A percentile compares a stretch with the other conserved stretches of the same genome.
Conservation (phyloP, 2,329 filamentous ascomycete genomes). For the Aspergillus sp. region DNA sequence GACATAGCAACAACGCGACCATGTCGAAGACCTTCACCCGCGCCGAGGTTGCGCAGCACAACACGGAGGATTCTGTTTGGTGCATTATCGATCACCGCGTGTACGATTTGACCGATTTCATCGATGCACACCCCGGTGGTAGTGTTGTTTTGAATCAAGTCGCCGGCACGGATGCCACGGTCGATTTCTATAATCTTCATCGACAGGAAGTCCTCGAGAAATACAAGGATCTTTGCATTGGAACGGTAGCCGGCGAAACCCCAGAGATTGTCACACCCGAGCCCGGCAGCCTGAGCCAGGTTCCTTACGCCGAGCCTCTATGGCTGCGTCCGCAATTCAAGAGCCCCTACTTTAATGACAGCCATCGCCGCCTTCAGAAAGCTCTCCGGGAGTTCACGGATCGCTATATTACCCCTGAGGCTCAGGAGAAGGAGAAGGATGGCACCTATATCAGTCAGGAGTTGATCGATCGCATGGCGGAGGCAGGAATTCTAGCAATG, state of each 20-base stretch:
- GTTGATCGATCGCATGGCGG: constrained; percentile 77
- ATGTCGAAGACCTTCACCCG: constrained; percentile 45
- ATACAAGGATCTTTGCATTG: constrained; percentile 72
- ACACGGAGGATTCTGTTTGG: constrained; percentile 74
- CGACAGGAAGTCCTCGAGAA: constrained; percentile 84
- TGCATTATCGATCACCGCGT: constrained; percentile 84
- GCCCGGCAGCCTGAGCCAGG: constrained; percentile 70
- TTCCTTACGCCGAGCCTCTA: constrained; percentile 82
- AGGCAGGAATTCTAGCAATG: constrained; percentile 75
- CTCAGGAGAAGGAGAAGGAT: constrained; percentile 71
- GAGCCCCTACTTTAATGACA: constrained; percentile 77
- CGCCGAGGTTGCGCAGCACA: constrained; percentile 71
- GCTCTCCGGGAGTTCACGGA: constrained; percentile 75
- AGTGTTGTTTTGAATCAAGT: constrained; percentile 77
- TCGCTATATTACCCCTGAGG: constrained; percentile 69
- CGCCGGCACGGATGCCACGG: constrained; percentile 77
- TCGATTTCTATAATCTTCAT: constrained; percentile 88
- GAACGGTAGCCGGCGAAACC: constrained; percentile 72
- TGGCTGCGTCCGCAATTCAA: constrained; percentile 79
- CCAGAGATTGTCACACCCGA: constrained; percentile 70
- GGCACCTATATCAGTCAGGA: constrained; percentile 69
- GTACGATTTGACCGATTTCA: constrained; percentile 82
- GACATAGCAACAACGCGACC: neutral
- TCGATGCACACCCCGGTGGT: constrained; percentile 82
- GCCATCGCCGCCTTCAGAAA: constrained; percentile 67